These are phyloP conservation scores for Collybia sp. DNA, from an alignment of 768 basidiomycete genomes.

Conservation along the genomic window DNA sequence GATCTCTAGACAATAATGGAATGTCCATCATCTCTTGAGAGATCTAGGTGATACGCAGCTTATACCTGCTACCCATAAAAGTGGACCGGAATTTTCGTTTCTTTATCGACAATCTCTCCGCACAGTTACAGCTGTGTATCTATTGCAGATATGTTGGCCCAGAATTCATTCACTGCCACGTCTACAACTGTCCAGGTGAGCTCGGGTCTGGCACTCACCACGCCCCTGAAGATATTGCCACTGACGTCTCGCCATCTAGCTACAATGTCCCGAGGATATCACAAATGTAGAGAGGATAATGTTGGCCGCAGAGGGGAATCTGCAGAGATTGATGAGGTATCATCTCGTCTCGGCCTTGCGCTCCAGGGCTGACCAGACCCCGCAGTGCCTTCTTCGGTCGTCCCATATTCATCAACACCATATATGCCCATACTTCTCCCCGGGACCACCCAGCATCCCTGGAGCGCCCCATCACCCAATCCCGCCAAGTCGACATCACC, in stretches of 20 bases:
- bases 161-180: too few species aligned
- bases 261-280: not conserved
- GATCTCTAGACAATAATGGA: too few species aligned
- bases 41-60: too few species aligned
- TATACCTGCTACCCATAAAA: too few species aligned
- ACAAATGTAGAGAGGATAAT: not conserved
- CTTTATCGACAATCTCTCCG: too few species aligned
- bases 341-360: not conserved
- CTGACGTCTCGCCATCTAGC: not conserved
- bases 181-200: too few species aligned
- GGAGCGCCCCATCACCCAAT: constrained; percentile 48
- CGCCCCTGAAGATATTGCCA: too few species aligned
- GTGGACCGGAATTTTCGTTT: too few species aligned
- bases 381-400: not conserved
- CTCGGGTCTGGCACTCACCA: too few species aligned
- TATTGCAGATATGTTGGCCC: too few species aligned
- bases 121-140: too few species aligned
- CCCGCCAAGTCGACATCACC: constrained; percentile 56
- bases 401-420: not conserved
- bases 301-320: not conserved
- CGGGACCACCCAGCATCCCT: constrained; percentile 28
- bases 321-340: not conserved
- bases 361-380: not conserved
- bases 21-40: too few species aligned
- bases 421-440: not conserved